These are phyloP conservation scores for Hibiscus syriacus DNA, from an alignment of 345 rosid genomes.

Conservation along the genomic window DNA sequence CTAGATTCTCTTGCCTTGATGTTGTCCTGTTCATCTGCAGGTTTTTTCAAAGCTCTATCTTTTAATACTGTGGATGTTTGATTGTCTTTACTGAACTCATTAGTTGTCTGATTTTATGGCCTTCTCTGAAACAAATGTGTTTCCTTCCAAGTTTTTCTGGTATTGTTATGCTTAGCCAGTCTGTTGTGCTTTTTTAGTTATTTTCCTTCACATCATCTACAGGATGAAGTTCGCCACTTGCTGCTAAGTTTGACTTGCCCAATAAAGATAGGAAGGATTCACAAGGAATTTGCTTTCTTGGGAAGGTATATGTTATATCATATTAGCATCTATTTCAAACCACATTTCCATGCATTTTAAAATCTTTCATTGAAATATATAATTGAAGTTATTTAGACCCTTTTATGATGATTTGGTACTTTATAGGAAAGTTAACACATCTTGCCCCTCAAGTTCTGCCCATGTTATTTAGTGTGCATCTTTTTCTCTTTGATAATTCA, in stretches of 20 bases:
- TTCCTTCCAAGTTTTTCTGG: background rate
- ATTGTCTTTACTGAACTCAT: background rate
- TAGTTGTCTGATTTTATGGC: background rate
- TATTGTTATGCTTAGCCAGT: background rate
- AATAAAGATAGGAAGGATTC: constrained; percentile 93
- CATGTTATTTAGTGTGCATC: background rate
- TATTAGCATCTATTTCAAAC: background rate
- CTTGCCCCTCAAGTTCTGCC: background rate
- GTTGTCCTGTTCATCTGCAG: background rate
- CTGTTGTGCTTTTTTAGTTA: background rate
- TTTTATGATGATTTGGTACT: background rate
- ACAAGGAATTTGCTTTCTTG: constrained; percentile 90
- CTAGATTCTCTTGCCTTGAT: background rate
- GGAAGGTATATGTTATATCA: constrained; percentile 60
- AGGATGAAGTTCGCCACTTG: constrained; percentile 85
- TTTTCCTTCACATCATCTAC: constrained; percentile 4
- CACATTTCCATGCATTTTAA: background rate
- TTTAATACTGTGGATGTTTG: constrained; percentile 1
- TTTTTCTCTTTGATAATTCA: background rate
- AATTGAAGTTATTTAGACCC: background rate
- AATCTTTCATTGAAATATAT: background rate
- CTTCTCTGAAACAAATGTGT: background rate
- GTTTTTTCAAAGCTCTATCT: background rate
- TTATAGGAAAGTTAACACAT: background rate
- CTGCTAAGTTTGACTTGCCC: constrained; percentile 61